Conservation (phyloP, 768 basidiomycete genomes). For the Gautieria morchelliformis region DNA sequence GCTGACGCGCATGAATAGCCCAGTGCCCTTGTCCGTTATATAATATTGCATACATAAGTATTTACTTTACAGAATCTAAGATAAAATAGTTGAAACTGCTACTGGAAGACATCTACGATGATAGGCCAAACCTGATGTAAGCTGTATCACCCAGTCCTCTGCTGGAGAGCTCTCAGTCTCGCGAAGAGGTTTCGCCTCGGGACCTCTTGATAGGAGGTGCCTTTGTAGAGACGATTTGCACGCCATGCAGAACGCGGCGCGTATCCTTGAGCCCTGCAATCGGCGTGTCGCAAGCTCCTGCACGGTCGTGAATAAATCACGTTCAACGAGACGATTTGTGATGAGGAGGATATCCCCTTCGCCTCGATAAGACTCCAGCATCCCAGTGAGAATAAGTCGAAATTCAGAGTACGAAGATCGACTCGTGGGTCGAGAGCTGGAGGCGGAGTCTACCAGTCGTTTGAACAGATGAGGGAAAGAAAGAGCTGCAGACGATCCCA, state of each 20-base stretch:
- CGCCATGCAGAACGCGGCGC: background rate
- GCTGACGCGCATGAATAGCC: background rate
- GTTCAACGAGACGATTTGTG: constrained; percentile 69
- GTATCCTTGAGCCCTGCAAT: constrained; percentile 36
- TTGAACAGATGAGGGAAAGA: constrained; percentile 93
- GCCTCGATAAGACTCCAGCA: constrained; percentile 88
- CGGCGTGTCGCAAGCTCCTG: constrained; percentile 50
- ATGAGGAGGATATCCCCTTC: constrained; percentile 87
- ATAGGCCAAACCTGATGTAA: background rate
- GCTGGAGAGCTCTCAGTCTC: background rate
- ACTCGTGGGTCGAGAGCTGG: constrained; percentile 37
- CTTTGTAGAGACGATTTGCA: constrained; percentile 3
- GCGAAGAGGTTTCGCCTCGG: background rate
- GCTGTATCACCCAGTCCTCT: background rate
- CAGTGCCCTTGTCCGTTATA: background rate
- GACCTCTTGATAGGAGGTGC: background rate
- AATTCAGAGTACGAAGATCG: constrained; percentile 84
- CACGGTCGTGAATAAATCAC: constrained; percentile 72
- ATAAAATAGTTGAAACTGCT: background rate
- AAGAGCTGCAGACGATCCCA: constrained; percentile 64
- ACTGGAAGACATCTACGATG: constrained; percentile 3
- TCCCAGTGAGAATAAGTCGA: constrained; percentile 81
- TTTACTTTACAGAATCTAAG: background rate
- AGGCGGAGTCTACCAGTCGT: constrained; percentile 70
- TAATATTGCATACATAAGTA: background rate